Percentiles rank a stretch among this genome's conserved stretches.
phyloP scores from a whole-genome alignment of 129 eudicot species.

The Apium graveolens region DNA sequence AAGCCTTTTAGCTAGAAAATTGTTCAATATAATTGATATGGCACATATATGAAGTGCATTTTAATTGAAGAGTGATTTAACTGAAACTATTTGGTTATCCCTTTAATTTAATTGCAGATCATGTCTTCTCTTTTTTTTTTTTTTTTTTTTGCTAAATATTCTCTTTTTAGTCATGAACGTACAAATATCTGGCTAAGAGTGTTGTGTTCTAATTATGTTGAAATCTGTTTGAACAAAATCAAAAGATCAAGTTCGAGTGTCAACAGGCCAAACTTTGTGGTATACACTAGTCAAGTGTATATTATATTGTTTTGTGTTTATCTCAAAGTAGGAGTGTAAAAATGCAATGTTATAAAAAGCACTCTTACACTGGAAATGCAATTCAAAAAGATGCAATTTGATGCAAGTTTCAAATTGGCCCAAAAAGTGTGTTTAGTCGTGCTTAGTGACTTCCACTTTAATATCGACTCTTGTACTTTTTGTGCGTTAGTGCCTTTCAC shows the following conservation, averaged over 20 bases:
- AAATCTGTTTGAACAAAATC: neutral
- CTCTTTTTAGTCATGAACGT: no score
- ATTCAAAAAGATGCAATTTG: neutral
- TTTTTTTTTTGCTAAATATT: no score
- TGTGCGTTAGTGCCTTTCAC: neutral
- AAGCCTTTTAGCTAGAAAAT: no score
- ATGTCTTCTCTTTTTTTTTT: no score
- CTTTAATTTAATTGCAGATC: no score
- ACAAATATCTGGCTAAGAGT: no score
- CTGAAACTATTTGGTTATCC: no score
- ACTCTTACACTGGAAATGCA: neutral
- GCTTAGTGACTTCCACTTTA: neutral
- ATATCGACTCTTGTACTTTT: neutral
- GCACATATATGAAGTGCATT: no score
- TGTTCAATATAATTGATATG: no score
- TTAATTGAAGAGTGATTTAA: no score
- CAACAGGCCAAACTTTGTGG: neutral
- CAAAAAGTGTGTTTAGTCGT: neutral
- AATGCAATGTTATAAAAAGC: neutral
- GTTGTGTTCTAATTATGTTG: no score
- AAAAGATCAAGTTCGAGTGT: neutral
- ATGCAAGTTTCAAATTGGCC: neutral
- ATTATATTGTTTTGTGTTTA: neutral
- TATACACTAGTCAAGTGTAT: neutral
- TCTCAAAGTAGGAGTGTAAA: neutral